Evolutionary conservation across 2,329 filamentous ascomycete species (phyloP).

Genomic region (Chrysoporthe austroafricana): DNA sequence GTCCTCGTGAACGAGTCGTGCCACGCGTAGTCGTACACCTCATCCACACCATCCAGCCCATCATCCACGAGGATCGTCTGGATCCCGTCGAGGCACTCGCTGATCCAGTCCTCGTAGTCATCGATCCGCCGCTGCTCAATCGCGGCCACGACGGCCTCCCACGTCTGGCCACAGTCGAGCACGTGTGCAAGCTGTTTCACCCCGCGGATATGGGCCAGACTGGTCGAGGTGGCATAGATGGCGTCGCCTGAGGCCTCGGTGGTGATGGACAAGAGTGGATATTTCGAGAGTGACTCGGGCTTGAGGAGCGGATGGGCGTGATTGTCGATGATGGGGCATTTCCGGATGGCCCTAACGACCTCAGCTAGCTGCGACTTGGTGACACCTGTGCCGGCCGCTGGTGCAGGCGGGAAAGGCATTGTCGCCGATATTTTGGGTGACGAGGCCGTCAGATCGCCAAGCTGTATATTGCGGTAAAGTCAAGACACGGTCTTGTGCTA

Average conservation of each 20-base stretch:
- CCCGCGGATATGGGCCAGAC: conserved; percentile 72
- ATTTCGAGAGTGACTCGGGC: conserved; percentile 48
- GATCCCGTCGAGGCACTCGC: conserved; percentile 70
- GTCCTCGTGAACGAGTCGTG: conserved; percentile 68
- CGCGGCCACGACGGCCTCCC: conserved; percentile 55
- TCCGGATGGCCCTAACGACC: conserved; percentile 48
- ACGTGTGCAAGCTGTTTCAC: conserved; percentile 68
- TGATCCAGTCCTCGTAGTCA: conserved; percentile 60
- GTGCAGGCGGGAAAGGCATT: conserved; percentile 11
- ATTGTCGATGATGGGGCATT: conserved; percentile 71
- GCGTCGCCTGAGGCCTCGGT: conserved; percentile 75
- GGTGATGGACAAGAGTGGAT: conserved; percentile 62
- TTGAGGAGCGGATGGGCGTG: conserved; percentile 73
- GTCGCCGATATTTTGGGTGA: neutral
- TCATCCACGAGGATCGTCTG: conserved; percentile 81
- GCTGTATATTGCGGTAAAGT: neutral
- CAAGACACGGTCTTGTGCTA: neutral
- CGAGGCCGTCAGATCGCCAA: neutral
- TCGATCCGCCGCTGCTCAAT: conserved; percentile 46
- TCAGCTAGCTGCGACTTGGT: conserved; percentile 35
- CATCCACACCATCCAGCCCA: conserved; percentile 61
- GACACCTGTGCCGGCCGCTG: conserved; percentile 22
- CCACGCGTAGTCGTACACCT: conserved; percentile 64
- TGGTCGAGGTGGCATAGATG: conserved; percentile 62
- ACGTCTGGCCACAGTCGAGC: conserved; percentile 67